Percentiles rank a stretch among this genome's conserved stretches.
Conservation (phyloP, 164 flowering plant genomes). For the Saururus chinensis region DNA sequence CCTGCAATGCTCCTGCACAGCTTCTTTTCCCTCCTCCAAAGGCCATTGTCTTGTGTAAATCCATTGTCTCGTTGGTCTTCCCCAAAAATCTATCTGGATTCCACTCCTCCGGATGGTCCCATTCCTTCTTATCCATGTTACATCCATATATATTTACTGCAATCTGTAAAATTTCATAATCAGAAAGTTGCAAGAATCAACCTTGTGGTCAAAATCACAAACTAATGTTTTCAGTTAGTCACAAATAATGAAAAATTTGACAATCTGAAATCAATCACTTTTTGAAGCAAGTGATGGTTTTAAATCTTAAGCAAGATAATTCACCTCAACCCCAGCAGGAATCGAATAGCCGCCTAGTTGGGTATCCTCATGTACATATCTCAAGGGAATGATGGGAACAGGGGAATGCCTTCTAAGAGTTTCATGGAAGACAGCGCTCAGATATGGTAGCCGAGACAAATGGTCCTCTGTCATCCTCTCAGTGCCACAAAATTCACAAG, state of each 20-base stretch:
- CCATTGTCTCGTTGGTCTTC: constrained; percentile 40
- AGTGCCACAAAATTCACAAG: constrained; percentile 47
- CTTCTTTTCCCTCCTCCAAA: constrained; percentile 92
- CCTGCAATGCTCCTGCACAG: constrained; percentile 83
- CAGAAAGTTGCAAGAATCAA: constrained; percentile 1
- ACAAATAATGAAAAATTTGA: no score
- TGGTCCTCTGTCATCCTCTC: constrained; percentile 54
- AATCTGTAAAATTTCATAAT: constrained; percentile 36
- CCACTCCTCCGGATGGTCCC: constrained; percentile 76
- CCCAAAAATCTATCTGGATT: constrained; percentile 72
- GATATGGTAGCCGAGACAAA: constrained; percentile 50
- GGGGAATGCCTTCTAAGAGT: constrained; percentile 73
- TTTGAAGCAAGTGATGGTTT: background rate
- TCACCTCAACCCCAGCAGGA: constrained; percentile 78
- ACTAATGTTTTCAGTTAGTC: no score
- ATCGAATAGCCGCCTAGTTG: constrained; percentile 68
- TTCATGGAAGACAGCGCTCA: constrained; percentile 77
- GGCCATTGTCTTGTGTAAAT: constrained; percentile 83
- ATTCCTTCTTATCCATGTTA: constrained; percentile 70
- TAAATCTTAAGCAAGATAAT: background rate
- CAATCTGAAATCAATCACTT: background rate
- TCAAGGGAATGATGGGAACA: constrained; percentile 58
- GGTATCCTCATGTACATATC: constrained; percentile 82
- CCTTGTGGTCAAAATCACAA: background rate
- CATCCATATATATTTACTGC: constrained; percentile 82